Base-by-base conservation (phyloP, 192 early-diverging fungal species). In the Umbelopsis isabellina region DNA sequence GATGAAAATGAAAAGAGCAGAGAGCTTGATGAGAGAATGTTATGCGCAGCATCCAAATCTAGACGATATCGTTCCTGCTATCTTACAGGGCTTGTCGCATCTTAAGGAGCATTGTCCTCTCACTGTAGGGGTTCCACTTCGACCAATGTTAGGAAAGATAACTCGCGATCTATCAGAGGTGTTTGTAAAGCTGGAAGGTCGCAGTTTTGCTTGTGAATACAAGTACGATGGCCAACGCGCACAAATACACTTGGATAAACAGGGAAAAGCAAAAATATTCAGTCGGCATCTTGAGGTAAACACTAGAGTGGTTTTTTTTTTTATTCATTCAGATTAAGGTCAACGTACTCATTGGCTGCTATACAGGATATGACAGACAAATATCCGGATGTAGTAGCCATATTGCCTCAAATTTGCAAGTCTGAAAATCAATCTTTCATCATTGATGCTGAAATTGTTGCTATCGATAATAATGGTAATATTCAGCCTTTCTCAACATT, bases 151-250 rank as follows among this genome's bases (percentile, higher is more conserved):
- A 49, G 94, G 93, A 20, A 91, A 95, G 73, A 92, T 93, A 5
- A 94, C 93, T 33, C 93, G 92, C 75, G 85, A 85, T 47, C 80
- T 95, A 0, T 80, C 84, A 0, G 92, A 94, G 51, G 89, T 96
- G 22, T 76, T 96, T 79, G 83, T 92, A 41, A 83, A 91, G 13
- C 90, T 95, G 65, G 93, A 94, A 61, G 90, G 87, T 33, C 87
- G 85, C 50, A 72, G 82, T 10, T 95, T 95, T 68, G 91, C 90
- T 5, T 96, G 94, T 75, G 94, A 96, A 80, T 94, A 85, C 81
- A 96, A 96, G 72, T 96, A 96, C 71, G 94, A 96, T 72, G 94
- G 94, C 8, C 92, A 96, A 79, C 87, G 94, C 22, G 94, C 92
- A 21, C 94, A 96, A 83, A 92, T 96, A 49, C 92, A 95, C 71